Evolutionary conservation across 2,329 filamentous ascomycete species (phyloP), one percentile per base, ranked within the genome.

Genomic region (Grosmannia clavigera): DNA sequence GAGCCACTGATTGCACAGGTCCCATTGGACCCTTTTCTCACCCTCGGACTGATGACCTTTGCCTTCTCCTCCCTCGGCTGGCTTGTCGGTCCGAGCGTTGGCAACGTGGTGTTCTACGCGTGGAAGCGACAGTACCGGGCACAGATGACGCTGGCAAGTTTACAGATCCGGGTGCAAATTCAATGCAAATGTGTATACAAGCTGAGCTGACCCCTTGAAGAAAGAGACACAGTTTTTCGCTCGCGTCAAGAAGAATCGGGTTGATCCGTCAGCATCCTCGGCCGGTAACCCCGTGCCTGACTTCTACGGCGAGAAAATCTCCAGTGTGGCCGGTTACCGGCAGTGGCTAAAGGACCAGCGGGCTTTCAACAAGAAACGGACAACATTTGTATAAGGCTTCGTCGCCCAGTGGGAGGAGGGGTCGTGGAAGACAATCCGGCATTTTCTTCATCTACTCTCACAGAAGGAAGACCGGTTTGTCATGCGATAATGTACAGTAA

Each of bases 281-380:
- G 86, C 94, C 66, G 83, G 89, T 58, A 97, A 97, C 76, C 94
- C 94, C 22, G 89, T 96, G 1, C 92, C 92, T 52, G 94, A 99
- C 72, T 99, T 96, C 75, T 99, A 99, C 69, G 94, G 94, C 68
- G 94, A 99, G 77, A 97, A 96, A 27, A 96, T 99, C 68, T 89
- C 88, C 58, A 96, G 91, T 68, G 90, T 97, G 27, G 81, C 85
- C 59, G 92, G 90, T 55, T 99, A 97, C 73, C 80, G 94, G 68
- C 86, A 90, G 72, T 99, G 94, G 94, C 76, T 99, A 69, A 97
- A 96, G 79, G 94, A 99, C 70, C 94, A 97, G 78, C 81, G 92
- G 64, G 92, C 92, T 11, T 99, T 96, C 76, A 96, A 95, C 77
- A 91, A 91, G 78, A 95, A 95, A 83, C 85, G 84, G 71, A 83